Evolutionary conservation across 352 stramenopile species (phyloP).

Genomic region (Aphanomyces cochlioides): DNA sequence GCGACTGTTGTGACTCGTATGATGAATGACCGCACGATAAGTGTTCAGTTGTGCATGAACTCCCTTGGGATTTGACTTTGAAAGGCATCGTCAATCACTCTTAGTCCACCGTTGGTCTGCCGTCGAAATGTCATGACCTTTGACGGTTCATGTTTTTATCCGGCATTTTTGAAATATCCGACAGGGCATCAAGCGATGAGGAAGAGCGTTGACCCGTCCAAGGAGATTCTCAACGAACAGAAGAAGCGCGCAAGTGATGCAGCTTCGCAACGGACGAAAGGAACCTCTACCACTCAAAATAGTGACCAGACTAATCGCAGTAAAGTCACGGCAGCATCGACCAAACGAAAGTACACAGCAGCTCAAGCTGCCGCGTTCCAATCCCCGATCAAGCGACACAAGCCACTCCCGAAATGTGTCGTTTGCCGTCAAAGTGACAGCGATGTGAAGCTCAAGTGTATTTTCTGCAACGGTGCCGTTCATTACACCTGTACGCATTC

Average conservation of each 20-base stretch:
- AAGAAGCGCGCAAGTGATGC: constrained; percentile 3
- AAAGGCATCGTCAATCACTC: too few species aligned
- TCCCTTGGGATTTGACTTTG: too few species aligned
- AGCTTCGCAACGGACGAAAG: neutral
- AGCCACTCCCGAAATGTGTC: constrained; percentile 3
- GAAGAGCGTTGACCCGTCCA: neutral
- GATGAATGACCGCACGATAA: too few species aligned
- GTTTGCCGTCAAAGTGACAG: neutral
- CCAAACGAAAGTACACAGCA: constrained; percentile 17
- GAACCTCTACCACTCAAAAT: neutral
- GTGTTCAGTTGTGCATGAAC: too few species aligned
- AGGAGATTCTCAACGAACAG: constrained; percentile 5
- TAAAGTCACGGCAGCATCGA: constrained; percentile 7
- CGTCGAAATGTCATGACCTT: neutral
- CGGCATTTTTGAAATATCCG: neutral
- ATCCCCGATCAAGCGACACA: constrained; percentile 8
- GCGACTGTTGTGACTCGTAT: too few species aligned
- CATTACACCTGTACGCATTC: constrained; percentile 16
- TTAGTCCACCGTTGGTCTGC: too few species aligned
- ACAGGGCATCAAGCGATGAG: neutral
- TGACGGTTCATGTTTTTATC: constrained; percentile 5
- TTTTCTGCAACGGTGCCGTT: constrained; percentile 19
- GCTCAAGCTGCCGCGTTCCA: constrained; percentile 5
- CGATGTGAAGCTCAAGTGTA: neutral
- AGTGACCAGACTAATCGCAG: neutral